phyloP scores from a whole-genome alignment of 768 basidiomycete species.

The Ramaria sp. region DNA sequence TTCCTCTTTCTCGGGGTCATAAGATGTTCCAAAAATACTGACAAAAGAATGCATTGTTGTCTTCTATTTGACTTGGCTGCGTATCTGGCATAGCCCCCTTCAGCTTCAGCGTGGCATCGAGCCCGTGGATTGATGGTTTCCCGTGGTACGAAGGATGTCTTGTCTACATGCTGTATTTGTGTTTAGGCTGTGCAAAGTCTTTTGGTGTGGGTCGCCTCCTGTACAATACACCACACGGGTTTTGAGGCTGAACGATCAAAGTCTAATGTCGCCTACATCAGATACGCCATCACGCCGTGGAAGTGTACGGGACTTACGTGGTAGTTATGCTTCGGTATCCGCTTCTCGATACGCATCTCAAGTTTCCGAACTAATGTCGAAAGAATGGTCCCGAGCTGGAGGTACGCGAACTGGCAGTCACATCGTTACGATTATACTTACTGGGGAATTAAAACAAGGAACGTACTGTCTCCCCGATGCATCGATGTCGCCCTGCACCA shows the following conservation, averaged over 20 bases:
- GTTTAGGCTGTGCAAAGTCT: not conserved
- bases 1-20: too few species aligned
- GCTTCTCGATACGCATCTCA: constrained; percentile 57
- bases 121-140: too few species aligned
- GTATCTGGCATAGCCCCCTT: too few species aligned
- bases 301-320: constrained; percentile 44
- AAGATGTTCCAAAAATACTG: too few species aligned
- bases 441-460: not conserved
- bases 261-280: constrained; percentile 39
- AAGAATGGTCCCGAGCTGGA: constrained; percentile 83
- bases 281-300: not conserved
- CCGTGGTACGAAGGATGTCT: too few species aligned
- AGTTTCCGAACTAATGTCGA: constrained; percentile 65
- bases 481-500: constrained; percentile 91
- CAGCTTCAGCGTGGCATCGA: too few species aligned
- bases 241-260: constrained; percentile 85
- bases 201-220: constrained; percentile 3
- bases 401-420: constrained; percentile 69
- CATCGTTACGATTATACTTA: constrained; percentile 1
- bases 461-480: constrained; percentile 78
- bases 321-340: constrained; percentile 80
- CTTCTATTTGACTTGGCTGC: too few species aligned
- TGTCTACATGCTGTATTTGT: too few species aligned
- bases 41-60: too few species aligned
- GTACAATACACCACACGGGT: constrained; percentile 18